phyloP scores from a whole-genome alignment of 2,329 filamentous ascomycete species.

The Geosmithia morbida region DNA sequence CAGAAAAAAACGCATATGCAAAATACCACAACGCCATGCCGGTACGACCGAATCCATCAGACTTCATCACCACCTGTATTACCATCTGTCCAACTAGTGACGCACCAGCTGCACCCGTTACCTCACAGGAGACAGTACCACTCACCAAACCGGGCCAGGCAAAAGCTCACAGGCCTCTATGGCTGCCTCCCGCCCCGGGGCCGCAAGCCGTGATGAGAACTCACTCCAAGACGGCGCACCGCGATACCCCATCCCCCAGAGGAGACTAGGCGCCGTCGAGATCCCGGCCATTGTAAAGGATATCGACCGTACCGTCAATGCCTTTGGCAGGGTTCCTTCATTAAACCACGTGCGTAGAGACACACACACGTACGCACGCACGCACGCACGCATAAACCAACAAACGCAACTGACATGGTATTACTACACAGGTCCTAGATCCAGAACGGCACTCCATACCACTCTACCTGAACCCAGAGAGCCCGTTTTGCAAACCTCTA shows the following conservation, averaged over 20 bases:
- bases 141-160: too few relatives aligned
- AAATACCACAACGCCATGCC: too few relatives aligned
- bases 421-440: slow-evolving; percentile 26
- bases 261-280: slow-evolving; percentile 24
- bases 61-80: too few relatives aligned
- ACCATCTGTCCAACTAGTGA: too few relatives aligned
- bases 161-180: not conserved
- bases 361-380: not conserved
- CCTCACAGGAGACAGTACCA: too few relatives aligned
- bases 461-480: slow-evolving; percentile 66
- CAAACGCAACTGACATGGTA: not conserved
- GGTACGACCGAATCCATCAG: too few relatives aligned
- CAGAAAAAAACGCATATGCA: too few relatives aligned
- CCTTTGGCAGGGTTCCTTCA: slow-evolving; percentile 23
- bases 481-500: slow-evolving; percentile 65
- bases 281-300: slow-evolving; percentile 27
- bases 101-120: too few relatives aligned
- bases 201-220: not conserved
- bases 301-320: slow-evolving; percentile 24
- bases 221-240: slow-evolving; percentile 10
- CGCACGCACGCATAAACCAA: too few relatives aligned
- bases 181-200: too few relatives aligned
- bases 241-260: slow-evolving; percentile 17
- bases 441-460: slow-evolving; percentile 38
- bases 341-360: slow-evolving; percentile 19